These are phyloP conservation scores for Termitomyces sp. DNA, from an alignment of 768 basidiomycete species.

Conservation along the genomic window DNA sequence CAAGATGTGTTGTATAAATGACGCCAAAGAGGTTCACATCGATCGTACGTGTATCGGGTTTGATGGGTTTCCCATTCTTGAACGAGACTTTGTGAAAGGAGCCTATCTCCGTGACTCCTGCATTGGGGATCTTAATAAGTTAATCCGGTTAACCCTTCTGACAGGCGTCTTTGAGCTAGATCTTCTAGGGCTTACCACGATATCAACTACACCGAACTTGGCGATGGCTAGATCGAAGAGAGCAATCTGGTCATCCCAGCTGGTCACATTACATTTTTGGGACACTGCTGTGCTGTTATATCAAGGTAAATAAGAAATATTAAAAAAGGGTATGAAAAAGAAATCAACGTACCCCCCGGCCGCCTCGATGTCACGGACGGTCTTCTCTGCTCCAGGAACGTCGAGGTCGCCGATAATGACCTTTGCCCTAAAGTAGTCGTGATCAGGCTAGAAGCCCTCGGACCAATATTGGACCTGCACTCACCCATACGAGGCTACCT, in stretches of 20 bases:
- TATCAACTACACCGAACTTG: constrained; percentile 44
- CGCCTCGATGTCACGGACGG: constrained; percentile 33
- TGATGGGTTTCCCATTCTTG: constrained; percentile 36
- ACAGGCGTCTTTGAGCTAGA: background rate
- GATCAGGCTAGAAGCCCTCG: background rate
- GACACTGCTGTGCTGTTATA: constrained; percentile 35
- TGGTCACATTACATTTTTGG: constrained; percentile 43
- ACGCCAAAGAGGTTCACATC: constrained; percentile 46
- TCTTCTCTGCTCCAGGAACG: constrained; percentile 30
- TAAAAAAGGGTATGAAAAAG: background rate
- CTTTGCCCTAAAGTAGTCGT: constrained; percentile 35
- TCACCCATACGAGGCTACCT: constrained; percentile 49
- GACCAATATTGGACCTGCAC: constrained; percentile 6
- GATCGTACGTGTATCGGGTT: constrained; percentile 38
- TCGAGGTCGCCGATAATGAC: constrained; percentile 52
- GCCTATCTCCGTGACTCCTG: constrained; percentile 37
- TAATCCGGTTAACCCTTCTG: background rate
- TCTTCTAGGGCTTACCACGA: constrained; percentile 36
- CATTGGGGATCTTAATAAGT: constrained; percentile 39
- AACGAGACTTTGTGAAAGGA: constrained; percentile 24
- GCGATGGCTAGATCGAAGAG: constrained; percentile 46
- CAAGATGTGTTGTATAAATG: constrained; percentile 45
- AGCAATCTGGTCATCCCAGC: constrained; percentile 48
- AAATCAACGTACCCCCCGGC: constrained; percentile 36
- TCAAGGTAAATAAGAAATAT: background rate